These are phyloP conservation scores for Mucor racemosus DNA, from an alignment of 371 early-diverging fungal genomes.

Conservation along the genomic window DNA sequence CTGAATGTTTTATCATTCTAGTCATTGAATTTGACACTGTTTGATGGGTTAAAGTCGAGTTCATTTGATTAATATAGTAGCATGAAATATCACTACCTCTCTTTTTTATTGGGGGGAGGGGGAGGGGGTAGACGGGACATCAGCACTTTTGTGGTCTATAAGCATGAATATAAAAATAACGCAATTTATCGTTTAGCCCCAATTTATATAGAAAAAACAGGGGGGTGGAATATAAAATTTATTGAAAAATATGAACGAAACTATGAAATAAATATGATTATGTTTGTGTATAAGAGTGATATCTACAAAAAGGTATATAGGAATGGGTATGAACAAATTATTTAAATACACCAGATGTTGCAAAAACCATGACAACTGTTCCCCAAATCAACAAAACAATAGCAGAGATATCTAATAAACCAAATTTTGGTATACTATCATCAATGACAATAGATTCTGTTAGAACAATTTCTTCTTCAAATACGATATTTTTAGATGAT, in stretches of 20 bases:
- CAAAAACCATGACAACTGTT: slow-evolving; percentile 51
- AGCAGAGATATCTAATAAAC: slow-evolving; percentile 38
- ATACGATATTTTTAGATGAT: neutral
- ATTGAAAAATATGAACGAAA: neutral
- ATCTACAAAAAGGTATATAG: neutral
- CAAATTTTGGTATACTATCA: slow-evolving; percentile 30
- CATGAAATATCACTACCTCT: neutral
- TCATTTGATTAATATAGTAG: neutral
- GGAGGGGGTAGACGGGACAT: too few relatives aligned
- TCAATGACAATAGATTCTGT: slow-evolving; percentile 18
- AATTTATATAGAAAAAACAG: neutral
- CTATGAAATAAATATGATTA: too few relatives aligned
- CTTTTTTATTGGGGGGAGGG: too few relatives aligned
- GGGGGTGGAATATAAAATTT: neutral
- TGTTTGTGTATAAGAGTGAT: neutral
- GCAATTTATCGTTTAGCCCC: too few relatives aligned
- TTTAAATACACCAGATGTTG: slow-evolving; percentile 38
- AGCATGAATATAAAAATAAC: too few relatives aligned
- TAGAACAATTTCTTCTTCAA: neutral
- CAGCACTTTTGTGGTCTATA: too few relatives aligned
- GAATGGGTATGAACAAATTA: slow-evolving; percentile 3
- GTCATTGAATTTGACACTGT: neutral
- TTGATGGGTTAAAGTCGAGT: neutral
- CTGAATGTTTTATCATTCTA: neutral
- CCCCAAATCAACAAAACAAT: slow-evolving; percentile 46